Conservation (phyloP, 257 asterid species). For the Gynochthodes officinalis region DNA sequence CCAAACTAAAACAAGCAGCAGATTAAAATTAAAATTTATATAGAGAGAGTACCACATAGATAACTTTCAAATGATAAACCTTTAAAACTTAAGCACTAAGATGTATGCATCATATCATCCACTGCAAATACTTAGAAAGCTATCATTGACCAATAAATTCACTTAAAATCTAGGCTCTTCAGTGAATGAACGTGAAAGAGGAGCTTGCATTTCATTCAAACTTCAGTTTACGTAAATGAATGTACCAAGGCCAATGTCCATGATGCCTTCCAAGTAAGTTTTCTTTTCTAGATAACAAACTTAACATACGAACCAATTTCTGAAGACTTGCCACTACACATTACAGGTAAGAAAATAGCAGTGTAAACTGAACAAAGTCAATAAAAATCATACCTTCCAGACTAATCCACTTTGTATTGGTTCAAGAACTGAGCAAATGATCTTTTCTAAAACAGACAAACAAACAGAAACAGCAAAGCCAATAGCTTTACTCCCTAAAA, state of each 20-base stretch:
- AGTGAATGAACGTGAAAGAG: neutral
- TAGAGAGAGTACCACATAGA: neutral
- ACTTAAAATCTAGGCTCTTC: neutral
- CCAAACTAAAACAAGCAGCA: neutral
- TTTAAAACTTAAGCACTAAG: neutral
- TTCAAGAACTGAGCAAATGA: neutral
- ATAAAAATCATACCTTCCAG: neutral
- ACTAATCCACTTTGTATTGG: neutral
- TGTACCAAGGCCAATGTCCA: neutral
- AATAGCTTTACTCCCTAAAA: neutral
- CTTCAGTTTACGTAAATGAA: neutral
- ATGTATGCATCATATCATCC: neutral
- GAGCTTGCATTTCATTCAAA: neutral
- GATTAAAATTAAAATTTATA: too few species aligned
- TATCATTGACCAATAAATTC: neutral
- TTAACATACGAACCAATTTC: neutral
- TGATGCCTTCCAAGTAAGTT: neutral
- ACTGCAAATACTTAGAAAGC: neutral
- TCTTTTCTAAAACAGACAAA: neutral
- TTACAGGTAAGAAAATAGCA: neutral
- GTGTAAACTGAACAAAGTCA: neutral
- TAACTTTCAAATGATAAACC: constrained; percentile 4
- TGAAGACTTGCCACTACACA: neutral
- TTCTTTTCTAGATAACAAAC: neutral
- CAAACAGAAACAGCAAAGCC: neutral